Conservation (phyloP, 78 protist genomes). For the Pigoraptor vietnamica region DNA sequence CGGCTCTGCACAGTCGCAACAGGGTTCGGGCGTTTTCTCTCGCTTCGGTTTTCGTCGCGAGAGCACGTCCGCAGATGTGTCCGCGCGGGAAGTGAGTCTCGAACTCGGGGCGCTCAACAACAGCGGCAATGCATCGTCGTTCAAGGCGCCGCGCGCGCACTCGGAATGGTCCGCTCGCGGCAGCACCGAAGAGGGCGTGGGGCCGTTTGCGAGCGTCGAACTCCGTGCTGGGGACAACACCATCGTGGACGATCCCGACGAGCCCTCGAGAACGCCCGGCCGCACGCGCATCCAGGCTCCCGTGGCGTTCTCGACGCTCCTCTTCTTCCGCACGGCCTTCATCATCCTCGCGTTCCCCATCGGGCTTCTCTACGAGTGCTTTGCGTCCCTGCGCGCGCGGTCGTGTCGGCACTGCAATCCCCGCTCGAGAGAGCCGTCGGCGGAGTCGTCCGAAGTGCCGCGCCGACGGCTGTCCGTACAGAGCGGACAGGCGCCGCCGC, state of each 20-base stretch:
- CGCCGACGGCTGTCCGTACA: not conserved
- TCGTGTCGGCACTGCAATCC: not conserved
- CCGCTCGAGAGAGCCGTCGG: no score
- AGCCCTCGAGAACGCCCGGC: not conserved
- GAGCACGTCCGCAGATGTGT: no score
- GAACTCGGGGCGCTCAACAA: no score
- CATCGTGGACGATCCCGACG: not conserved
- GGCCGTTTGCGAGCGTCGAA: not conserved
- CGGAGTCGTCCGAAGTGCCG: no score
- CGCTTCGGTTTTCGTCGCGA: no score
- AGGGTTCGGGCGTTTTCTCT: no score
- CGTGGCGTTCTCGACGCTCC: not conserved
- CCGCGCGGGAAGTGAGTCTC: no score
- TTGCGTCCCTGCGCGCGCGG: not conserved
- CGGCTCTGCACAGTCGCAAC: no score
- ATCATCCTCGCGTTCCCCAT: not conserved
- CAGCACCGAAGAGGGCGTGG: not conserved
- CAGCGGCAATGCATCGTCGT: no score
- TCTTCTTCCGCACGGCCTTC: not conserved
- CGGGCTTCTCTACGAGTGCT: not conserved
- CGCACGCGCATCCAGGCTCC: not conserved
- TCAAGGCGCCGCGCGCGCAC: no score
- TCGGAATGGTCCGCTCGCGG: no score
- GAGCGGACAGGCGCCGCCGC: no score
- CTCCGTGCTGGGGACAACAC: not conserved